These are phyloP conservation scores for Kwoniella pini DNA, from an alignment of 768 basidiomycete species.

Conservation along the genomic window DNA sequence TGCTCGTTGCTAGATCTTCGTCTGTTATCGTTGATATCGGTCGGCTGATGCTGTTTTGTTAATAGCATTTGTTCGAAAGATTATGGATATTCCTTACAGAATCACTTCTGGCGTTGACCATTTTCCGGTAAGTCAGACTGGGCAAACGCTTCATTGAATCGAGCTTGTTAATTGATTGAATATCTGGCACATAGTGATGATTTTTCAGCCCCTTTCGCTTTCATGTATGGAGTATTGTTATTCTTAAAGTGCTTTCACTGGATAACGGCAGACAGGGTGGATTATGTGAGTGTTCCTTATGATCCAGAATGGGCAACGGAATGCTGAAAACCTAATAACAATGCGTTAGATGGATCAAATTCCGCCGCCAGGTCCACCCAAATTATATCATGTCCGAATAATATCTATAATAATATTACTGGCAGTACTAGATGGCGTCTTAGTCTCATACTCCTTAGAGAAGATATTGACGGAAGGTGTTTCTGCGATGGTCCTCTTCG, in stretches of 20 bases:
- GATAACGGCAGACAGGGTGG: constrained; percentile 91
- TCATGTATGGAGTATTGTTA: constrained; percentile 91
- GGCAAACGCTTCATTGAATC: no score
- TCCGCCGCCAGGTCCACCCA: constrained; percentile 78
- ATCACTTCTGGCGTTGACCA: constrained; percentile 91
- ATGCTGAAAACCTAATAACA: no score
- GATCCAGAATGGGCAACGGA: no score
- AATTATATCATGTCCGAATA: constrained; percentile 84
- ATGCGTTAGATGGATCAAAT: constrained; percentile 94
- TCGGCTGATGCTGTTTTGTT: no score
- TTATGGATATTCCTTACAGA: constrained; percentile 98
- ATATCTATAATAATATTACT: constrained; percentile 70
- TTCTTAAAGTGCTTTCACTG: constrained; percentile 98
- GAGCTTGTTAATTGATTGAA: not conserved
- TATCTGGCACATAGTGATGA: constrained; percentile 41
- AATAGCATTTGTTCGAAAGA: constrained; percentile 87
- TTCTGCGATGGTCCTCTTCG: constrained; percentile 85
- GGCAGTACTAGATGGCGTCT: constrained; percentile 70
- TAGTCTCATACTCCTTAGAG: constrained; percentile 62
- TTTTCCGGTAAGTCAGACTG: constrained; percentile 64
- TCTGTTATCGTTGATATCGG: no score
- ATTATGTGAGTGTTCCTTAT: constrained; percentile 86
- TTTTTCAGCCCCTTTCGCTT: constrained; percentile 62
- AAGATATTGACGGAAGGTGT: constrained; percentile 76
- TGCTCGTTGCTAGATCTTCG: not conserved